Evolutionary conservation across 257 asterid species (phyloP).

Genomic region (Nicotiana sylvestris): DNA sequence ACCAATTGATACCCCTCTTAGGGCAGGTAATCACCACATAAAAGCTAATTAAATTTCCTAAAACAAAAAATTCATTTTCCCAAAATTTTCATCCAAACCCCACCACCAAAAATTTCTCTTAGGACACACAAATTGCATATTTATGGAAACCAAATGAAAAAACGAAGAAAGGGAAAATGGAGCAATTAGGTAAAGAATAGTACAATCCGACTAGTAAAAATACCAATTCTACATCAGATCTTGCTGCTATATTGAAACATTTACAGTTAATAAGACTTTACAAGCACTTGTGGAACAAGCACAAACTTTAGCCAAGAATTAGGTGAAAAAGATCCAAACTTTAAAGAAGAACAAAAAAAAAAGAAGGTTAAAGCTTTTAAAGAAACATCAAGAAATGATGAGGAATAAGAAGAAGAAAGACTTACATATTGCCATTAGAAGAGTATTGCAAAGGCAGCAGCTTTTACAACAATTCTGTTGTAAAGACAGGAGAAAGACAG

Average conservation of each 20-base stretch:
- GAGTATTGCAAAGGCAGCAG: background rate
- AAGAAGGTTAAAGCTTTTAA: background rate
- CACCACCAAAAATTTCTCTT: background rate
- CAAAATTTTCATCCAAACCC: background rate
- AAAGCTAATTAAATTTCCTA: background rate
- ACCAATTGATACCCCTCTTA: background rate
- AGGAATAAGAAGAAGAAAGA: background rate
- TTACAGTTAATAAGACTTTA: background rate
- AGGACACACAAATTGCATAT: background rate
- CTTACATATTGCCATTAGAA: conserved; percentile 10
- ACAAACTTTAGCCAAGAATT: background rate
- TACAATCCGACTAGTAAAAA: background rate
- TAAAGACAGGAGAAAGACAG: background rate
- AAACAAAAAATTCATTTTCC: background rate
- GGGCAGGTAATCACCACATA: background rate
- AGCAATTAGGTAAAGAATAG: background rate
- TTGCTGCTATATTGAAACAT: background rate
- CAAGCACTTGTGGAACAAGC: background rate
- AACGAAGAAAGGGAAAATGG: background rate
- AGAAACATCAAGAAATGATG: background rate
- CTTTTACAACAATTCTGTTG: background rate
- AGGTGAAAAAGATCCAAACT: background rate
- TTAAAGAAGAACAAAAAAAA: too few relatives aligned
- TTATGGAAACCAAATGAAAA: conserved; percentile 1
- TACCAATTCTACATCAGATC: conserved; percentile 7